A percentile compares a stretch with the other conserved stretches of the same genome.
These are phyloP conservation scores for Botrytis fragariae DNA, from an alignment of 2,329 filamentous ascomycete species.

Conservation along the genomic window DNA sequence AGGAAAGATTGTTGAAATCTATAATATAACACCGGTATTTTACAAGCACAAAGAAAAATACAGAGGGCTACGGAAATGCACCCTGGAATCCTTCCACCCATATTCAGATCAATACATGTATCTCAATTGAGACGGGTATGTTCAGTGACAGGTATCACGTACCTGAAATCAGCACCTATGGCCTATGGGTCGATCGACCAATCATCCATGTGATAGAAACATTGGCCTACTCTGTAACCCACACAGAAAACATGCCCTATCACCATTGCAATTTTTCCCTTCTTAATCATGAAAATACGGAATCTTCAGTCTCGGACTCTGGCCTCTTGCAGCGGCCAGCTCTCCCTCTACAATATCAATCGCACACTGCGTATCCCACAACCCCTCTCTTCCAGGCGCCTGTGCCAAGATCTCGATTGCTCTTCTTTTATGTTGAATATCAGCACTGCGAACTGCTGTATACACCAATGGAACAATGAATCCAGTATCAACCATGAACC, in stretches of 20 bases:
- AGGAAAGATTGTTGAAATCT: background rate
- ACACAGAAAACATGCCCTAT: too few relatives aligned
- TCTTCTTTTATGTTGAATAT: constrained; percentile 22
- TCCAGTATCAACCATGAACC: constrained; percentile 23
- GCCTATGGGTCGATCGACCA: too few relatives aligned
- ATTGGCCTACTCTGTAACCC: background rate
- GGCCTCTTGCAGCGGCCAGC: background rate
- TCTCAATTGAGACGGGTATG: background rate
- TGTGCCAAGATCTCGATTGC: constrained; percentile 29
- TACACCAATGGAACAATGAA: constrained; percentile 35
- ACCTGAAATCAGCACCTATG: background rate
- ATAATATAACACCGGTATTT: background rate
- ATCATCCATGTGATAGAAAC: background rate
- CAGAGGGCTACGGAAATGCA: background rate
- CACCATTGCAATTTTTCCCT: background rate
- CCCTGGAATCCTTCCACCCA: background rate
- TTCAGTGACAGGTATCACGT: background rate
- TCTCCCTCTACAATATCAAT: constrained; percentile 25
- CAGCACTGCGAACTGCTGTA: constrained; percentile 26
- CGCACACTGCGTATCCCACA: constrained; percentile 34
- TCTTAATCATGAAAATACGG: constrained; percentile 1
- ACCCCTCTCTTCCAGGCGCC: constrained; percentile 33
- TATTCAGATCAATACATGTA: background rate
- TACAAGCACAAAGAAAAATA: background rate
- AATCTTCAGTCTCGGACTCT: background rate